A percentile compares a stretch with the other conserved stretches of the same genome.
phyloP scores from a whole-genome alignment of 306 rosid genomes.

The Mimosa bimucronata region DNA sequence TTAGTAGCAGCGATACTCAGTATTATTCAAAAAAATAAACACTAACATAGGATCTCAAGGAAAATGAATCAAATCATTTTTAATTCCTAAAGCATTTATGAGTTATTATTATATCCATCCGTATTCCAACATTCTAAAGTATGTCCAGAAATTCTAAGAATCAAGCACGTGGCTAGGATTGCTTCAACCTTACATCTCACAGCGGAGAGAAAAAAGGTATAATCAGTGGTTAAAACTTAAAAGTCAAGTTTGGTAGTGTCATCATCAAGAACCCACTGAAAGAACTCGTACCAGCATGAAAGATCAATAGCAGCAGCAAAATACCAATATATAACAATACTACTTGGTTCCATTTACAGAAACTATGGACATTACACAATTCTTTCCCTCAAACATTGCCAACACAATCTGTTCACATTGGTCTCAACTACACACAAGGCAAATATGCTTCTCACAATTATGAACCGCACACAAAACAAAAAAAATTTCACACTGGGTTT shows the following conservation, averaged over 20 bases:
- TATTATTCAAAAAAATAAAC: neutral
- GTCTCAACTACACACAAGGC: conserved; percentile 62
- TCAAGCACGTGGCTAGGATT: neutral
- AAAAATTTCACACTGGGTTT: conserved; percentile 56
- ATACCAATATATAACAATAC: conserved; percentile 33
- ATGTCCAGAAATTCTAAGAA: neutral
- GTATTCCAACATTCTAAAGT: neutral
- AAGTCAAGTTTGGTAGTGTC: neutral
- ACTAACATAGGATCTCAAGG: neutral
- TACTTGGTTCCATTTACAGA: conserved; percentile 55
- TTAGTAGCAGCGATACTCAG: too few relatives aligned
- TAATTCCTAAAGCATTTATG: neutral
- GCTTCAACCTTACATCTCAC: neutral
- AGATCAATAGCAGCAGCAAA: conserved; percentile 41
- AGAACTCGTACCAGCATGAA: conserved; percentile 29
- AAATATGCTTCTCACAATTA: conserved; percentile 52
- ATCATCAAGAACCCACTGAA: conserved; percentile 6
- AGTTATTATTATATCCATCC: neutral
- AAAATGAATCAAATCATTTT: neutral
- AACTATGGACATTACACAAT: conserved; percentile 44
- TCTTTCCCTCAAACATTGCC: conserved; percentile 41
- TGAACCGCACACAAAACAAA: conserved; percentile 48
- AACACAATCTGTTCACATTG: conserved; percentile 36
- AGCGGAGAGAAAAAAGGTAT: neutral
- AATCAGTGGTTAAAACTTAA: neutral